Evolutionary conservation across 208 protist species (phyloP), one percentile per base, ranked within the genome.

Genomic region (Crithidia mellificae): DNA sequence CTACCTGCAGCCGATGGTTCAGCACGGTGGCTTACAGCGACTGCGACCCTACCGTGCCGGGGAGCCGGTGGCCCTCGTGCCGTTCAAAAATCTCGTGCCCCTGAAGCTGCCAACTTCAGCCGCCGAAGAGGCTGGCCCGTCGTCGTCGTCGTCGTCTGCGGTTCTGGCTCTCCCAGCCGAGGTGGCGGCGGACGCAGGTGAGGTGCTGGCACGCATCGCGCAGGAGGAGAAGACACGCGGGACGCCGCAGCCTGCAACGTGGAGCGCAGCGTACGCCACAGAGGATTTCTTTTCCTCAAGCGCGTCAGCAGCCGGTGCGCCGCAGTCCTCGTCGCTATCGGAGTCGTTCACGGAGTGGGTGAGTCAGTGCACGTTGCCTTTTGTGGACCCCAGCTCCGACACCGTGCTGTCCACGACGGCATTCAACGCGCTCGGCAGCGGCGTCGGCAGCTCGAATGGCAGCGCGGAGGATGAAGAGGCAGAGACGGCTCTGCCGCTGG

Each of bases 281-380:
- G 62, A 69, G 29, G 55, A 62, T 1, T 76, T 76, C 41, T 64
- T 76, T 9, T 17, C 8, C 14, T 4, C 41, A 6, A 46, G 12
- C 41, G 3, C 41, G 8, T 19, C 41, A 6, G 8, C 41, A 6
- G 8, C 41, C 17, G 8, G 12, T 46, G 8, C 41, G 8, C 12
- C 41, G 7, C 11, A 5, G 5, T 38, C 56, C 54, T 19, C 11
- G 12, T 11, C 20, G 19, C 39, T 63, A 12, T 22, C 68, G 27
- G 70, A 80, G n/a, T 67, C 76, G 15, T 89, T 88, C 47, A 90
- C 83, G 4, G 87, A 92, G 59, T 92, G 87, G 87, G 55, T 72
- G 38, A 63, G 68, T 27, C 61, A 77, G 27, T 67, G 56, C 30
- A 36, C 46, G 44, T 52, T 93, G 72, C 87, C 87, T 11, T 93